Percentiles rank a stretch among this genome's conserved stretches.
Conservation (phyloP, 2,329 filamentous ascomycete species). For the Penicillium polonicum region DNA sequence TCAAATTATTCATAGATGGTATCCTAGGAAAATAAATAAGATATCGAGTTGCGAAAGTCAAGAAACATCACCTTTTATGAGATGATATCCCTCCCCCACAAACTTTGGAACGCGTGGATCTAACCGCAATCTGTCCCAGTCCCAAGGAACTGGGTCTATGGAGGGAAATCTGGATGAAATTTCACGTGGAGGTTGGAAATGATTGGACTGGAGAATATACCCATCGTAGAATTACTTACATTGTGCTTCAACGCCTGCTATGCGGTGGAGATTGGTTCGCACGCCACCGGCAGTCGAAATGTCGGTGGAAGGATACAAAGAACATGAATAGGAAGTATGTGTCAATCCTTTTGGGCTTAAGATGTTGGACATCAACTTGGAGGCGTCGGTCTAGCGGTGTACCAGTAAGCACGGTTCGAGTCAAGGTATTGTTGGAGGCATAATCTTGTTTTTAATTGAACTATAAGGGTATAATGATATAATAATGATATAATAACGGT, state of each 20-base stretch:
- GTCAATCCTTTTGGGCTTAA: not conserved
- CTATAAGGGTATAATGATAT: not conserved
- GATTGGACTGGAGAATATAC: not conserved
- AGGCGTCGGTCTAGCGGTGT: slow-evolving; percentile 1
- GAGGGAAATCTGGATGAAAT: not conserved
- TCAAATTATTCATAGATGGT: not conserved
- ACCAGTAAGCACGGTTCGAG: not conserved
- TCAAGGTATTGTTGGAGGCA: not conserved
- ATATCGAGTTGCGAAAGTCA: not conserved
- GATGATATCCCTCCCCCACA: not conserved
- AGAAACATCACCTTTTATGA: not conserved
- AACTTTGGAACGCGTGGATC: slow-evolving; percentile 20
- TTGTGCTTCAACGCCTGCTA: not conserved
- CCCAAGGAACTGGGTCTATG: slow-evolving; percentile 12
- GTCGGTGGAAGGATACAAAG: not conserved
- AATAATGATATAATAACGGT: not conserved
- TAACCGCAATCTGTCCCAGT: slow-evolving; percentile 26
- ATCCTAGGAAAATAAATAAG: not conserved
- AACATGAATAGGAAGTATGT: not conserved
- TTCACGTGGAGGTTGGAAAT: not conserved
- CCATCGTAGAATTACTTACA: slow-evolving; percentile 1
- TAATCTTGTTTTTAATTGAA: not conserved
- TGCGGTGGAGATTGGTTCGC: not conserved
- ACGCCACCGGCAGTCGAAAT: not conserved
- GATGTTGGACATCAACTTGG: not conserved